Conservation (phyloP, 106 monocot genomes). For the Agapanthus africanus region DNA sequence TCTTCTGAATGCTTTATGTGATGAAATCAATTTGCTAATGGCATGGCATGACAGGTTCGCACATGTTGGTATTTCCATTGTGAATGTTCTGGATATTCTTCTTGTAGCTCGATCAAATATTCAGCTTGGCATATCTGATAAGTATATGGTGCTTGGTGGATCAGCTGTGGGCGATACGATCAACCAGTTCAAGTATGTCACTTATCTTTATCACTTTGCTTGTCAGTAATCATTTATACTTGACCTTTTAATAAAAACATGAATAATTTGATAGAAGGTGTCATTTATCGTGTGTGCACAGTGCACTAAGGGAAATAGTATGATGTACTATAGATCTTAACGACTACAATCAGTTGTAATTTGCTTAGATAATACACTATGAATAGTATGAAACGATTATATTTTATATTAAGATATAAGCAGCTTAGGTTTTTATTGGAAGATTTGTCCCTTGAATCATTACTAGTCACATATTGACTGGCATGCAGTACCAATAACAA, state of each 20-base stretch:
- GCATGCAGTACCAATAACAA: too few species aligned
- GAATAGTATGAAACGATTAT: too few species aligned
- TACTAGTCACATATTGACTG: too few species aligned
- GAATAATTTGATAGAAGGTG: too few species aligned
- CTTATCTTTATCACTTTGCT: background rate
- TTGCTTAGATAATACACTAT: too few species aligned
- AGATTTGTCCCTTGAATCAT: too few species aligned
- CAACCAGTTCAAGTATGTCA: constrained; percentile 75
- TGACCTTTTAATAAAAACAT: background rate
- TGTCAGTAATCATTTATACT: background rate
- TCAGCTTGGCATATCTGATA: constrained; percentile 53
- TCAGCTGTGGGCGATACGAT: constrained; percentile 65
- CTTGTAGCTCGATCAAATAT: constrained; percentile 42
- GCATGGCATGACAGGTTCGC: constrained; percentile 34
- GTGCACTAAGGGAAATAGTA: too few species aligned
- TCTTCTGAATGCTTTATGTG: background rate
- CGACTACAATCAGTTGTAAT: too few species aligned
- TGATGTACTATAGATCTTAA: too few species aligned
- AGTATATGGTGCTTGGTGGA: constrained; percentile 61
- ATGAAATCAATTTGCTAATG: background rate
- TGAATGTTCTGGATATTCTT: constrained; percentile 43
- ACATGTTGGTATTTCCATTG: constrained; percentile 52
- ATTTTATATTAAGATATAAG: too few species aligned
- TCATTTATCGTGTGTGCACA: too few species aligned
- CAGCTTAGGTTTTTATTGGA: too few species aligned